Evolutionary conservation across 139 green algal genomes (phyloP).

Genomic region (Dunaliella primolecta): DNA sequence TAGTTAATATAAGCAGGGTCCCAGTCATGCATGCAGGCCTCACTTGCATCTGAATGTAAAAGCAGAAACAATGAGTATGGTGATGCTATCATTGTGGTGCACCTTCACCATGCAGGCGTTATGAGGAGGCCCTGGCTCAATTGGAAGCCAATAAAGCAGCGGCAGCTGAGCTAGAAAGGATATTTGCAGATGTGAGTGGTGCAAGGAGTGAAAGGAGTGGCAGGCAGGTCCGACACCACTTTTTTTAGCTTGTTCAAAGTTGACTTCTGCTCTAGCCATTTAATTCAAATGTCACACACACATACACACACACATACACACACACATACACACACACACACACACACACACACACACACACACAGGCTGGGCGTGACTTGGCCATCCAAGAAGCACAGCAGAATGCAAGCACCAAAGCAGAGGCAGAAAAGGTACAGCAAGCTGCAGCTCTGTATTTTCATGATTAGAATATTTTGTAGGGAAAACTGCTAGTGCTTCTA

Average conservation of each 20-base stretch:
- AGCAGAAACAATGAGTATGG: too few species aligned
- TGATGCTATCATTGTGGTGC: too few species aligned
- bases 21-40: too few species aligned
- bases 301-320: too few species aligned
- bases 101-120: constrained; percentile 15
- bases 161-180: constrained; percentile 51
- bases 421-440: constrained; percentile 6
- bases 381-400: background rate
- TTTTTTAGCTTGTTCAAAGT: background rate
- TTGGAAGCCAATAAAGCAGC: constrained; percentile 54
- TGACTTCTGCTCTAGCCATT: background rate
- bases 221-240: background rate
- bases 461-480: too few species aligned
- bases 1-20: too few species aligned
- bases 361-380: constrained; percentile 15
- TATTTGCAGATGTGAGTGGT: constrained; percentile 33
- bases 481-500: too few species aligned
- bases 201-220: constrained; percentile 3
- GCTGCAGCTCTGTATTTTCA: too few species aligned
- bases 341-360: too few species aligned
- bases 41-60: too few species aligned
- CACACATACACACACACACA: too few species aligned
- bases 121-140: constrained; percentile 18
- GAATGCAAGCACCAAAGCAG: background rate
- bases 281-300: background rate